phyloP scores from a whole-genome alignment of 2,329 filamentous ascomycete species.

The Exophiala mesophila region DNA sequence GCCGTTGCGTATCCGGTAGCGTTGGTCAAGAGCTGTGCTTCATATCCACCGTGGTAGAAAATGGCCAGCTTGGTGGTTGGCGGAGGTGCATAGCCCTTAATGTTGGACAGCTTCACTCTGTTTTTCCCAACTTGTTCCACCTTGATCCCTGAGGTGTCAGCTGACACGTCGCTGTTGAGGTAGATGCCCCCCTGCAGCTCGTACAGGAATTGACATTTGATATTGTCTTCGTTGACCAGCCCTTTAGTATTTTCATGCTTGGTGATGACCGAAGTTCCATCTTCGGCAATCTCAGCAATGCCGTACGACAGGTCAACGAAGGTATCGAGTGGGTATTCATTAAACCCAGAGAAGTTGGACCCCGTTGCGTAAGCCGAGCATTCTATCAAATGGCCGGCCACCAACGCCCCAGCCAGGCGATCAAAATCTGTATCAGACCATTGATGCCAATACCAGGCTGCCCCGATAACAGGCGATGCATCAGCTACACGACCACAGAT shows the following conservation, averaged over 20 bases:
- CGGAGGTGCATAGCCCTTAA: slow-evolving; percentile 42
- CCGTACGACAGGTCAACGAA: slow-evolving; percentile 45
- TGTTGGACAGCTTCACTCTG: slow-evolving; percentile 34
- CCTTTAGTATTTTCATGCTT: slow-evolving; percentile 46
- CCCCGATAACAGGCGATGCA: slow-evolving; percentile 51
- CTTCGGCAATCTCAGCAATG: slow-evolving; percentile 46
- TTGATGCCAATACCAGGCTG: slow-evolving; percentile 52
- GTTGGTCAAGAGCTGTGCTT: slow-evolving; percentile 44
- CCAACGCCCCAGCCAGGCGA: slow-evolving; percentile 45
- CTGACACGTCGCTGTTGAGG: slow-evolving; percentile 45
- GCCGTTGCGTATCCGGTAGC: slow-evolving; percentile 45
- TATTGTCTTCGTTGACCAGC: slow-evolving; percentile 37
- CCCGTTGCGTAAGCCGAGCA: slow-evolving; percentile 53
- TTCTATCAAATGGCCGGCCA: slow-evolving; percentile 52
- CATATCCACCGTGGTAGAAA: slow-evolving; percentile 47
- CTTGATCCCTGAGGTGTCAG: slow-evolving; percentile 34
- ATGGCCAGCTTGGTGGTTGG: slow-evolving; percentile 51
- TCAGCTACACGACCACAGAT: slow-evolving; percentile 46
- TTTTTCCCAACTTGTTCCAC: slow-evolving; percentile 36
- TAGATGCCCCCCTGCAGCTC: slow-evolving; percentile 48
- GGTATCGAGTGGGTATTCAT: slow-evolving; percentile 35
- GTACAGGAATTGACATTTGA: slow-evolving; percentile 48
- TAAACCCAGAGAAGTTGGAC: slow-evolving; percentile 51
- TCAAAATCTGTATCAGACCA: slow-evolving; percentile 49
- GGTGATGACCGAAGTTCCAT: slow-evolving; percentile 46